A percentile compares a stretch with the other conserved stretches of the same genome.
Evolutionary conservation across 768 basidiomycete species (phyloP).

Genomic region (Serendipita sp.): DNA sequence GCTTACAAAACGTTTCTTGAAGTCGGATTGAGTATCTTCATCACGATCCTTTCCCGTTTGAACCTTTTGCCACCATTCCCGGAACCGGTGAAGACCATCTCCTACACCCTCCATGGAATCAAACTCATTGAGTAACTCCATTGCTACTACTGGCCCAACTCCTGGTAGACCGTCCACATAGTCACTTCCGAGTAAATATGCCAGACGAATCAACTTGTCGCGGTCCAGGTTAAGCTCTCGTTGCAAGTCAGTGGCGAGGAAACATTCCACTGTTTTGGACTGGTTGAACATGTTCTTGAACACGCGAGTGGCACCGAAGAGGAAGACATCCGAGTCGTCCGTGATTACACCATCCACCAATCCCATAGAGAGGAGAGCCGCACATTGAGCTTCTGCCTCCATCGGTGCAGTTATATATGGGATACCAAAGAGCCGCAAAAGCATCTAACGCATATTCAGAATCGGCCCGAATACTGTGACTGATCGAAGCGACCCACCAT

Average conservation of each 20-base stretch:
- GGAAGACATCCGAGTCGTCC: conserved; percentile 96
- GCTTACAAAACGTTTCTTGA: conserved; percentile 73
- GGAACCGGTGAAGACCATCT: conserved; percentile 72
- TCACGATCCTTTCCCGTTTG: conserved; percentile 74
- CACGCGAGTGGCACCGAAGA: conserved; percentile 89
- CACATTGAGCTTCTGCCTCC: conserved; percentile 99
- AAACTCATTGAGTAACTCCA: conserved; percentile 91
- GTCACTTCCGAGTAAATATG: conserved; percentile 91
- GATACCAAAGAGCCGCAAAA: conserved; percentile 88
- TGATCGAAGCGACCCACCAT: conserved; percentile 24
- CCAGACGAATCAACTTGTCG: conserved; percentile 72
- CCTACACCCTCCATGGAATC: conserved; percentile 25
- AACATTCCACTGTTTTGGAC: conserved; percentile 96
- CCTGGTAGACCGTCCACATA: conserved; percentile 87
- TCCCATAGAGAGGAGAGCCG: conserved; percentile 66
- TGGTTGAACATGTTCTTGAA: conserved; percentile 99
- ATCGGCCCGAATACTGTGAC: background rate
- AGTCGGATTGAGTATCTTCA: conserved; percentile 58
- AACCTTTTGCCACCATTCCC: conserved; percentile 87
- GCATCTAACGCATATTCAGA: conserved; percentile 33
- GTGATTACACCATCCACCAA: conserved; percentile 97
- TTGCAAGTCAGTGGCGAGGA: conserved; percentile 64
- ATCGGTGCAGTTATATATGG: conserved; percentile 97
- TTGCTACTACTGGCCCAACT: conserved; percentile 88
- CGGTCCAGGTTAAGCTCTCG: conserved; percentile 79